Conservation (phyloP, 306 rosid species). For the Glycine tomentella region DNA sequence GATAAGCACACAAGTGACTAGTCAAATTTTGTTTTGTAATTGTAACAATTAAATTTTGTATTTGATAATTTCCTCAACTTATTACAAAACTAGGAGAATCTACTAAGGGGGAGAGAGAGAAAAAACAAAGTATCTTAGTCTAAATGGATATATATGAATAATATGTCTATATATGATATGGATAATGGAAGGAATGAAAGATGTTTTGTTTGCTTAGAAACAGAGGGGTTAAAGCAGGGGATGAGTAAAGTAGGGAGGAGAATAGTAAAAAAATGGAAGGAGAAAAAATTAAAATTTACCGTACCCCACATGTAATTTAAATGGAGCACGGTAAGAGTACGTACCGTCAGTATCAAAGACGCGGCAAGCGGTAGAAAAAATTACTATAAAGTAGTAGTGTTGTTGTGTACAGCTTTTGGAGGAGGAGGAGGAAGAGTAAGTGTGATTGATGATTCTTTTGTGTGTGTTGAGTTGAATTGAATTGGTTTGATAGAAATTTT, state of each 20-base stretch:
- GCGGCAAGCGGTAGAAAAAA: slow-evolving; percentile 41
- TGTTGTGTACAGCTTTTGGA: background rate
- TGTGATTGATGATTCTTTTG: background rate
- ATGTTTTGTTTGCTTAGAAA: background rate
- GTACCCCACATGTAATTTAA: background rate
- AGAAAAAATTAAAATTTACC: background rate
- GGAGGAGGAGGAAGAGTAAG: background rate
- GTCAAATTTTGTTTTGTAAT: background rate
- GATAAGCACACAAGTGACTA: background rate
- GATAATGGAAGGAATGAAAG: background rate
- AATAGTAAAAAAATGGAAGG: background rate
- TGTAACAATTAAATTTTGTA: background rate
- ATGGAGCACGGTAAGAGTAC: slow-evolving; percentile 38
- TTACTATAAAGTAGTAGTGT: background rate
- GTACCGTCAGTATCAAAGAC: slow-evolving; percentile 46
- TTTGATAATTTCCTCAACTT: background rate
- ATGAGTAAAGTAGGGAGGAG: background rate
- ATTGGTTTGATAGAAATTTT: too few relatives aligned
- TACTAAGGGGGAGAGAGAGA: background rate
- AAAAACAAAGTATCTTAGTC: background rate
- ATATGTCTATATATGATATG: background rate
- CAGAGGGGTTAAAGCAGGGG: slow-evolving; percentile 43
- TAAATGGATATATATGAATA: background rate
- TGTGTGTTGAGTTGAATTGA: too few relatives aligned
- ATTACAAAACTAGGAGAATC: slow-evolving; percentile 30